Evolutionary conservation across 768 basidiomycete genomes (phyloP).

Genomic region (Termitomyces sp.): DNA sequence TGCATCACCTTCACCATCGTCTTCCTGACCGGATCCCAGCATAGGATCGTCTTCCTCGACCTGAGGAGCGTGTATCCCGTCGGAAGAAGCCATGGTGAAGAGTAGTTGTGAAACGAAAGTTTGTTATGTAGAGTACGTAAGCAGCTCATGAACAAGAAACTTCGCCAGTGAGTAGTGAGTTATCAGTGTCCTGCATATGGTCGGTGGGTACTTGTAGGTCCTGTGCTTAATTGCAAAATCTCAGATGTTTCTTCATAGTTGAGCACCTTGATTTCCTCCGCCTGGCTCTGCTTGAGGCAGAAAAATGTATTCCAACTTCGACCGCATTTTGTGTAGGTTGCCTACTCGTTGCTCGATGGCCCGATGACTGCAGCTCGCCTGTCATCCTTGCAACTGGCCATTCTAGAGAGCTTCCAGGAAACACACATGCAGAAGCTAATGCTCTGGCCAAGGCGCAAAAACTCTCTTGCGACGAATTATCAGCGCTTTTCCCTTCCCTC

Average conservation of each 20-base stretch:
- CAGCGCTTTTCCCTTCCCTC: conserved; percentile 33
- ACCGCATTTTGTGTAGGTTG: conserved; percentile 94
- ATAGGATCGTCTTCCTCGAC: conserved; percentile 47
- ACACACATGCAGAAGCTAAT: conserved; percentile 97
- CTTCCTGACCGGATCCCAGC: conserved; percentile 47
- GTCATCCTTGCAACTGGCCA: conserved; percentile 73
- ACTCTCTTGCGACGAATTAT: conserved; percentile 40
- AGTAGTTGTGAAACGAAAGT: conserved; percentile 13
- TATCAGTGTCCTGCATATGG: background rate
- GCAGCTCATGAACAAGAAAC: background rate
- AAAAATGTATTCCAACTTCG: conserved; percentile 58
- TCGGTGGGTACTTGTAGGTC: conserved; percentile 2
- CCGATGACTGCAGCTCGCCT: conserved; percentile 29
- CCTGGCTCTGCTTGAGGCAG: conserved; percentile 66
- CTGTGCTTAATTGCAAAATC: background rate
- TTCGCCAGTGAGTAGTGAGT: too few relatives aligned
- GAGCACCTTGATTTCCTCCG: conserved; percentile 41
- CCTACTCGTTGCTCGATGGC: conserved; percentile 51
- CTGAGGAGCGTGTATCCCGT: conserved; percentile 24
- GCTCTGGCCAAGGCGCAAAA: conserved; percentile 66
- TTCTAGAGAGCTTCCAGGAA: conserved; percentile 88
- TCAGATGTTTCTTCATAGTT: conserved; percentile 5
- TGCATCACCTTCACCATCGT: conserved; percentile 29
- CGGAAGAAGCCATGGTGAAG: conserved; percentile 50
- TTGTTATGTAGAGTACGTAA: conserved; percentile 18